These are phyloP conservation scores for Solanum lycopersicoides DNA, from an alignment of 257 asterid genomes.

Conservation along the genomic window DNA sequence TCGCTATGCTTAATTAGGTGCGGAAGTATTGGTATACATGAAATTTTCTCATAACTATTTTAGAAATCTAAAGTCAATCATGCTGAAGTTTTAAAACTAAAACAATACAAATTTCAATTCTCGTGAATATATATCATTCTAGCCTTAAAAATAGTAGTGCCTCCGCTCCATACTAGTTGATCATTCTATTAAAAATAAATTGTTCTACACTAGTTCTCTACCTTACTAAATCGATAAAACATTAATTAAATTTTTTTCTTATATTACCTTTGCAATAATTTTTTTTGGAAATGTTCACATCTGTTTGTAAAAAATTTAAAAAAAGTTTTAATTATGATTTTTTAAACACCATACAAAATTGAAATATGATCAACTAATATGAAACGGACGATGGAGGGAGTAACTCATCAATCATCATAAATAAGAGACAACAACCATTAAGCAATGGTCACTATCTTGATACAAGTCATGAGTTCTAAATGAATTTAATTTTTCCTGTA, in stretches of 20 bases:
- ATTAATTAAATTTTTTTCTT: no score
- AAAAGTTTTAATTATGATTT: accelerated
- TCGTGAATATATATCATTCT: neutral
- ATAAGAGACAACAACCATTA: slow-evolving; percentile 49
- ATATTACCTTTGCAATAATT: accelerated
- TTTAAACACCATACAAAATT: accelerated
- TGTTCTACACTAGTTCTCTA: neutral
- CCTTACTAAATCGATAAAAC: accelerated
- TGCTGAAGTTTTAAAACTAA: neutral
- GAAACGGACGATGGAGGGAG: accelerated
- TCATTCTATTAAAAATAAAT: no score
- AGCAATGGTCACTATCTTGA: slow-evolving; percentile 56
- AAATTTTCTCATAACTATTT: neutral
- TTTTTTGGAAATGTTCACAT: no score
- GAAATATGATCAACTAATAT: no score
- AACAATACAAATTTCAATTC: neutral
- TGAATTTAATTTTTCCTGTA: slow-evolving; percentile 1
- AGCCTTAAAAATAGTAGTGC: neutral
- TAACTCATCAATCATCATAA: slow-evolving; percentile 46
- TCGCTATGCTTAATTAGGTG: neutral
- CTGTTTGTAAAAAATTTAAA: no score
- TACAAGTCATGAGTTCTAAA: slow-evolving; percentile 12
- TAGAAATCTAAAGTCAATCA: neutral
- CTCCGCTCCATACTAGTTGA: neutral
- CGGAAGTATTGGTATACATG: neutral